A percentile compares a stretch with the other conserved stretches of the same genome.
Evolutionary conservation across 148 eudicot species (phyloP).

Genomic region (Camellia lanceoleosa): DNA sequence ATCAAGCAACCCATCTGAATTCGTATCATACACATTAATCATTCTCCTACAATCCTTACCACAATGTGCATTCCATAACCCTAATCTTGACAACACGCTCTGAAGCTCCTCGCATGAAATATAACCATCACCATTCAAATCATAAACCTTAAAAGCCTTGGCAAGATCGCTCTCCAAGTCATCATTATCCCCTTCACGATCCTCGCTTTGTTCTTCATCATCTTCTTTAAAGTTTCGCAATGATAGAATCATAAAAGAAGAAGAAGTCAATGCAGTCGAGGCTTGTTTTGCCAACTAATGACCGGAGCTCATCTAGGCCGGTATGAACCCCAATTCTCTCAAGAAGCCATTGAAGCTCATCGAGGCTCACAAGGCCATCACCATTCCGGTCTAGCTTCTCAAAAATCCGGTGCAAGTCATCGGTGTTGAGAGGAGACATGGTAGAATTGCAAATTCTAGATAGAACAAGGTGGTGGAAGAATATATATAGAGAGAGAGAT

Average conservation of each 20-base stretch:
- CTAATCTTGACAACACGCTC: slow-evolving; percentile 47
- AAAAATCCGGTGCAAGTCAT: slow-evolving; percentile 39
- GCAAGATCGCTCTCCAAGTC: slow-evolving; percentile 31
- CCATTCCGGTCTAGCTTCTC: slow-evolving; percentile 43
- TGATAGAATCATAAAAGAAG: slow-evolving; percentile 32
- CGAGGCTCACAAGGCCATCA: slow-evolving; percentile 50
- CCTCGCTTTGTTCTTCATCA: neutral
- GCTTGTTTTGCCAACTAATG: slow-evolving; percentile 35
- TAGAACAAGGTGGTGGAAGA: neutral
- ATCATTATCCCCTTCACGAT: slow-evolving; percentile 13
- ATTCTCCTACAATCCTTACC: slow-evolving; percentile 43
- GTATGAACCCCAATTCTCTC: slow-evolving; percentile 28
- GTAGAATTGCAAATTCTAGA: neutral
- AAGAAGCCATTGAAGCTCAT: slow-evolving; percentile 51
- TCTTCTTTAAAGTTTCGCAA: neutral
- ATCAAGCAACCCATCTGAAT: slow-evolving; percentile 68
- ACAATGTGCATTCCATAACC: slow-evolving; percentile 39
- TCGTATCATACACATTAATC: slow-evolving; percentile 45
- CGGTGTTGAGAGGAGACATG: slow-evolving; percentile 32
- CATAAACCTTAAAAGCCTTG: slow-evolving; percentile 67
- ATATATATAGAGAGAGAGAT: neutral
- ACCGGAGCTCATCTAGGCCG: slow-evolving; percentile 30
- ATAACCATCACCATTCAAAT: slow-evolving; percentile 60
- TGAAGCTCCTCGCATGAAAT: slow-evolving; percentile 57
- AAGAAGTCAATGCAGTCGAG: slow-evolving; percentile 38